Conservation (phyloP, 331 rosid species). For the Rhamnella rubrinervis region DNA sequence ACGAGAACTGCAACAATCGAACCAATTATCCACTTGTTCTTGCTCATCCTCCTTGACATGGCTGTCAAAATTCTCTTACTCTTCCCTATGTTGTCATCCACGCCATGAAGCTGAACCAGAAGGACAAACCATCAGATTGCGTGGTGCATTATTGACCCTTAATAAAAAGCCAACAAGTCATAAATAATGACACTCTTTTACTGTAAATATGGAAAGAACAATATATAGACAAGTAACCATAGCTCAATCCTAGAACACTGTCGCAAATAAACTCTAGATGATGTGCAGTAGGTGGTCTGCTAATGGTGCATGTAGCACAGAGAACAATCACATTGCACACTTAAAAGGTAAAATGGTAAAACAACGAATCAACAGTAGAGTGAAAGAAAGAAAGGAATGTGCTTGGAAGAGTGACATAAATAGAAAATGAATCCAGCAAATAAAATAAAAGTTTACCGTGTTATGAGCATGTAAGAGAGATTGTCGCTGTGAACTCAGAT, state of each 20-base stretch:
- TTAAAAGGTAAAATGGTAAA: too few species aligned
- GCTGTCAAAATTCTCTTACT: slow-evolving; percentile 71
- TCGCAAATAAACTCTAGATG: too few species aligned
- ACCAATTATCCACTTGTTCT: slow-evolving; percentile 78
- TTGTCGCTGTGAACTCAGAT: slow-evolving; percentile 92
- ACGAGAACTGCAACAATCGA: slow-evolving; percentile 55
- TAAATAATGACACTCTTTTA: neutral
- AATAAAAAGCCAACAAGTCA: neutral
- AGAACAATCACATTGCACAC: too few species aligned
- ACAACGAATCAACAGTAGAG: too few species aligned
- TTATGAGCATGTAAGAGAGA: slow-evolving; percentile 73
- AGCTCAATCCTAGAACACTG: too few species aligned
- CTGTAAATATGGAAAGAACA: neutral
- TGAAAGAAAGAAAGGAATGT: neutral
- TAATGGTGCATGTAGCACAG: too few species aligned
- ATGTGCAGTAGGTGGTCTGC: too few species aligned
- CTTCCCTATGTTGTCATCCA: slow-evolving; percentile 83
- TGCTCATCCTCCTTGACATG: slow-evolving; percentile 82
- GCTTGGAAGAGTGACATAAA: neutral
- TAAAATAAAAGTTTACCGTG: slow-evolving; percentile 41
- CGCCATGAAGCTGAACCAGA: slow-evolving; percentile 78
- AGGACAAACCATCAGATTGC: slow-evolving; percentile 21
- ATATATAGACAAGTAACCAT: too few species aligned
- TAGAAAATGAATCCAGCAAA: too few species aligned
- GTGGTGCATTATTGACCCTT: neutral